Conservation (phyloP, 805 yeast genomes). For the Suhomyces pyralidae region DNA sequence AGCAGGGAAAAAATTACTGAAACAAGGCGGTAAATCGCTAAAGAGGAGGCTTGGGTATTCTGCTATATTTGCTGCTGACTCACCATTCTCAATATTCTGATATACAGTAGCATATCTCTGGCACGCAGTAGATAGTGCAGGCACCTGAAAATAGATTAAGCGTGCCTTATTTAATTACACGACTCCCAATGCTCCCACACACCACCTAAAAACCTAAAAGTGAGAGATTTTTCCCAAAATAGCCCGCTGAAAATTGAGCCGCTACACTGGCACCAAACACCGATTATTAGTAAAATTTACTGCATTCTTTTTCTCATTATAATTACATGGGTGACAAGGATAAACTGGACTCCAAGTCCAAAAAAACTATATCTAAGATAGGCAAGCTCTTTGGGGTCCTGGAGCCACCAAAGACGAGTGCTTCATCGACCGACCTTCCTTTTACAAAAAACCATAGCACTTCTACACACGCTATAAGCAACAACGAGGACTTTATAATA, state of each 20-base stretch:
- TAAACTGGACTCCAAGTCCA: conserved; percentile 17
- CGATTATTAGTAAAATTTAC: neutral
- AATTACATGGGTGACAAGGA: conserved; percentile 1
- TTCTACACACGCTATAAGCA: neutral
- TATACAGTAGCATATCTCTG: neutral
- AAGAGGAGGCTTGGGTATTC: neutral
- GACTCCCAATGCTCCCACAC: neutral
- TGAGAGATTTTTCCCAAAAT: neutral
- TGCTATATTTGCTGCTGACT: neutral
- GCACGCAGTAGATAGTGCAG: neutral
- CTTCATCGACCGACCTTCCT: conserved; percentile 2
- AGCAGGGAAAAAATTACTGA: neutral
- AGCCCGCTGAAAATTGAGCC: neutral
- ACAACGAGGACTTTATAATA: conserved; percentile 3
- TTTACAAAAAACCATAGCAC: neutral
- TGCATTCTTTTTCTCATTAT: neutral
- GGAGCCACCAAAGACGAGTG: neutral
- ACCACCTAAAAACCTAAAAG: neutral
- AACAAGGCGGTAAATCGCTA: neutral
- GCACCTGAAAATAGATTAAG: neutral
- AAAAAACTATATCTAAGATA: conserved; percentile 20
- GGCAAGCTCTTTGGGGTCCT: conserved; percentile 26
- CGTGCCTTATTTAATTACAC: neutral
- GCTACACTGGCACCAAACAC: neutral
- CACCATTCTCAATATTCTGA: neutral